Conservation (phyloP, 2,329 filamentous ascomycete species). For the Botrytis sinoallii region DNA sequence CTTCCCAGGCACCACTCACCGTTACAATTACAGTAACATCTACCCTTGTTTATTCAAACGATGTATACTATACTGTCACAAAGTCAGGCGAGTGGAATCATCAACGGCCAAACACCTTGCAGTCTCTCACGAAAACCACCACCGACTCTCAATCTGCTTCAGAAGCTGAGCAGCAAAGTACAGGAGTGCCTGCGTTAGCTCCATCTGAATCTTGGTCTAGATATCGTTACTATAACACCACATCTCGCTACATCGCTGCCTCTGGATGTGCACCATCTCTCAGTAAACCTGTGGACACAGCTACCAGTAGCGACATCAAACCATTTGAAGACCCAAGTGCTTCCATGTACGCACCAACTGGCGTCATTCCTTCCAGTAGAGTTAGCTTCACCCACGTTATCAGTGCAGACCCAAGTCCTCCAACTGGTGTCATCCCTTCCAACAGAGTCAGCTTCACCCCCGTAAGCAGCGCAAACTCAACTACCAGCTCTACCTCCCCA, state of each 20-base stretch:
- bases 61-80: not conserved
- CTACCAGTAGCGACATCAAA: not conserved
- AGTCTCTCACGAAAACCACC: not conserved
- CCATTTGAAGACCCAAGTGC: not conserved
- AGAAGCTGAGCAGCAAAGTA: not conserved
- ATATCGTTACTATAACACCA: not conserved
- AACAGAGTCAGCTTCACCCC: not conserved
- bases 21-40: not conserved
- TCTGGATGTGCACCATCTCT: not conserved
- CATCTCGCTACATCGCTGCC: not conserved
- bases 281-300: not conserved
- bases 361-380: not conserved
- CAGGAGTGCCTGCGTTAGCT: not conserved
- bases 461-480: conserved; percentile 1
- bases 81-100: not conserved
- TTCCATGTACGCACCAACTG: not conserved
- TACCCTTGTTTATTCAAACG: not conserved
- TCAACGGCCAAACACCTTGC: not conserved
- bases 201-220: not conserved
- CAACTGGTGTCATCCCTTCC: not conserved
- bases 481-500: not conserved
- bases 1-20: not conserved
- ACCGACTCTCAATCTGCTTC: not conserved
- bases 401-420: not conserved
- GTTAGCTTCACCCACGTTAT: not conserved